These are phyloP conservation scores for Clitopilus passeckerianus DNA, from an alignment of 768 basidiomycete genomes.

Conservation along the genomic window DNA sequence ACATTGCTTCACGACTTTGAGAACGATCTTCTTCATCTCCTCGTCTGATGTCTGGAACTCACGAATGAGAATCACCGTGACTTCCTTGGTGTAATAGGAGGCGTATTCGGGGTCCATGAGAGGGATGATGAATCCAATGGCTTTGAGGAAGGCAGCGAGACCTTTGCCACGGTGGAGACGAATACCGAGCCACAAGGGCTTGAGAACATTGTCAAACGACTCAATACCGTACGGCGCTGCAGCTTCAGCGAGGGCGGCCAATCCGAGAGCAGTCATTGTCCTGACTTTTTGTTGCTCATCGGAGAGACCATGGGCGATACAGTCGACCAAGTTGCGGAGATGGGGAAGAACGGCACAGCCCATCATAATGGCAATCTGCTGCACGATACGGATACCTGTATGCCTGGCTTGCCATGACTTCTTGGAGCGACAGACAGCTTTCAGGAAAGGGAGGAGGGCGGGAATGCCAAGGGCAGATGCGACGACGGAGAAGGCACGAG, in stretches of 20 bases:
- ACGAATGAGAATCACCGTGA: constrained; percentile 93
- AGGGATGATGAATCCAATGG: constrained; percentile 98
- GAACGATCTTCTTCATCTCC: constrained; percentile 99
- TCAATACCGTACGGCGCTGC: constrained; percentile 99
- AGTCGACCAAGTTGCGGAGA: constrained; percentile 92
- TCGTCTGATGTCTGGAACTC: constrained; percentile 99
- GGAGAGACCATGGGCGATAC: constrained; percentile 87
- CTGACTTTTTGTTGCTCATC: constrained; percentile 96
- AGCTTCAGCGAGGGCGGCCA: constrained; percentile 95
- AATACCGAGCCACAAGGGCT: constrained; percentile 92
- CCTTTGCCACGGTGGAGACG: constrained; percentile 94
- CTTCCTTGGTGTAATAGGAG: constrained; percentile 98
- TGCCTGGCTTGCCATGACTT: constrained; percentile 99
- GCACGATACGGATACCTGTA: constrained; percentile 98
- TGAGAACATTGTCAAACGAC: constrained; percentile 96
- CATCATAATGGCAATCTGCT: constrained; percentile 99
- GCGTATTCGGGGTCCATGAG: constrained; percentile 99
- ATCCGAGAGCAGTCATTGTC: constrained; percentile 89
- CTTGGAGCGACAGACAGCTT: constrained; percentile 97
- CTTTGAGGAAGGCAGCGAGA: constrained; percentile 92
- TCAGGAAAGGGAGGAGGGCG: constrained; percentile 94
- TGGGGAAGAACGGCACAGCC: constrained; percentile 98
- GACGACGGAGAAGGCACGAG: constrained; percentile 97
- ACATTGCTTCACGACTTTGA: constrained; percentile 99
- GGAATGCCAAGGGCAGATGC: constrained; percentile 98